A percentile compares a stretch with the other conserved stretches of the same genome.
Evolutionary conservation across 352 stramenopile species (phyloP).

Genomic region (Phytopythium sindhum): DNA sequence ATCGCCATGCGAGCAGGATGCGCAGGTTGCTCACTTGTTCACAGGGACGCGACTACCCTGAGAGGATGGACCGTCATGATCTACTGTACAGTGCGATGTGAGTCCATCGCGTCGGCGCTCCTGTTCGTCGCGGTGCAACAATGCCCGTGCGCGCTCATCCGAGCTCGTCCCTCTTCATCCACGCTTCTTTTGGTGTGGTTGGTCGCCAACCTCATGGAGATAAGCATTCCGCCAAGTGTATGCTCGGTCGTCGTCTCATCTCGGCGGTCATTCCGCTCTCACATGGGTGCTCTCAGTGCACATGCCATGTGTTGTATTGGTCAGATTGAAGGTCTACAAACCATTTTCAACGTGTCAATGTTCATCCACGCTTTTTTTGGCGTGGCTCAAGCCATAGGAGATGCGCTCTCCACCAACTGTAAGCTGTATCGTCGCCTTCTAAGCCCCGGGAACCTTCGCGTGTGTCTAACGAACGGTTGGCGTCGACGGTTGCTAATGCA

Average conservation of each 20-base stretch:
- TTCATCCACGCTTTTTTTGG: neutral
- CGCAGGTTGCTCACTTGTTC: neutral
- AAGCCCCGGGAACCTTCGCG: no score
- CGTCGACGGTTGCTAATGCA: neutral
- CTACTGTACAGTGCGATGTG: no score
- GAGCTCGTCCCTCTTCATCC: neutral
- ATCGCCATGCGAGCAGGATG: neutral
- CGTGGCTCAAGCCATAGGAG: no score
- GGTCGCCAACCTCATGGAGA: neutral
- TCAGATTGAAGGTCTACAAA: no score
- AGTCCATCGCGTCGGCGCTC: no score
- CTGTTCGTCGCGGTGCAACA: neutral
- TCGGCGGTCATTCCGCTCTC: neutral
- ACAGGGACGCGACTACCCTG: neutral
- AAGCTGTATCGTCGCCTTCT: no score
- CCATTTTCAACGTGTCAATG: neutral
- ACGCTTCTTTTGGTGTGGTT: neutral
- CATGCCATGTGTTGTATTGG: no score
- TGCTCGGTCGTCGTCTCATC: neutral
- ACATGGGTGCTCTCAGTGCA: neutral
- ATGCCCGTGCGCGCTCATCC: neutral
- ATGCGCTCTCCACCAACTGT: no score
- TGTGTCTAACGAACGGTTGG: no score
- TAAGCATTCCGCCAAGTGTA: neutral
- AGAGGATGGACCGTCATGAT: neutral